Evolutionary conservation across 2,329 filamentous ascomycete genomes (phyloP).

Genomic region (Calcarisporium arbuscula): DNA sequence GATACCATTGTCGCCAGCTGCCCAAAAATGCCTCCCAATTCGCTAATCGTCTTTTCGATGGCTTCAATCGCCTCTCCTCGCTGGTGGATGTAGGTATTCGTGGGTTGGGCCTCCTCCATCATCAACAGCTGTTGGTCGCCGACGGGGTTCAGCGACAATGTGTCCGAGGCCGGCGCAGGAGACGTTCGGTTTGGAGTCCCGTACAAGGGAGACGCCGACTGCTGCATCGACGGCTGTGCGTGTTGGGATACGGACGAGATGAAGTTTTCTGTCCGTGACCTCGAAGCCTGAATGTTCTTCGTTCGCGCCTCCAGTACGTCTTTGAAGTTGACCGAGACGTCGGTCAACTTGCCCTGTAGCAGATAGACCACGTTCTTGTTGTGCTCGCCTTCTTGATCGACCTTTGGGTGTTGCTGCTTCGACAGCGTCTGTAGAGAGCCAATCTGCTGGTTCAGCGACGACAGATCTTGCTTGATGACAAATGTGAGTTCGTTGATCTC

Average conservation of each 20-base stretch:
- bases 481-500: constrained; percentile 97
- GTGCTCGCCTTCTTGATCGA: constrained; percentile 84
- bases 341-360: constrained; percentile 83
- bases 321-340: constrained; percentile 93
- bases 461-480: constrained; percentile 95
- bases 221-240: constrained; percentile 59
- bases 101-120: constrained; percentile 83
- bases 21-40: constrained; percentile 85
- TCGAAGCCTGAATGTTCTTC: constrained; percentile 94
- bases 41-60: constrained; percentile 90
- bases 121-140: constrained; percentile 82
- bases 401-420: constrained; percentile 66
- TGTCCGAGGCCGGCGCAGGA: constrained; percentile 62
- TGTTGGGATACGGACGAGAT: constrained; percentile 83
- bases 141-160: constrained; percentile 71
- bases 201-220: constrained; percentile 82
- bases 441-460: constrained; percentile 78
- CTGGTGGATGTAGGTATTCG: constrained; percentile 87
- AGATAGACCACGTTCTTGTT: constrained; percentile 96
- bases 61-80: constrained; percentile 93
- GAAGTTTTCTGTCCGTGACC: constrained; percentile 92
- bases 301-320: constrained; percentile 93
- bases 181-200: constrained; percentile 65
- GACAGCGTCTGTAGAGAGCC: constrained; percentile 73
- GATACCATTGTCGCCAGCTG: constrained; percentile 95